phyloP scores from a whole-genome alignment of 345 rosid species.

The Linum usitatissimum region DNA sequence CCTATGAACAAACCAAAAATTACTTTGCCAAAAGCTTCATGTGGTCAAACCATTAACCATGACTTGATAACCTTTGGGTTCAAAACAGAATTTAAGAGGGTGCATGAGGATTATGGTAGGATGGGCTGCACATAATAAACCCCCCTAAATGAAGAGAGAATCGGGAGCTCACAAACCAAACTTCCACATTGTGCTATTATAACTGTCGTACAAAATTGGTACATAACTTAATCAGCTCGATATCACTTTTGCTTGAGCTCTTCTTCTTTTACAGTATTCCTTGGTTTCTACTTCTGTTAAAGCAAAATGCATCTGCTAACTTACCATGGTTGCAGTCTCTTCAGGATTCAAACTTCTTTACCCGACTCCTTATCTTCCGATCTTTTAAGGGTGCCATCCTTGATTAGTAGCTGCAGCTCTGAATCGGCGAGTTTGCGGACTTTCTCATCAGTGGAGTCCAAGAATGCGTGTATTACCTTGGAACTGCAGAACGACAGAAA shows the following conservation, averaged over 20 bases:
- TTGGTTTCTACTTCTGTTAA: too few species aligned
- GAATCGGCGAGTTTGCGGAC: slow-evolving; percentile 36
- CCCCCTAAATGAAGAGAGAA: too few species aligned
- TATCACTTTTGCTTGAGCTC: background rate
- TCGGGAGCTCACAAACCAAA: background rate
- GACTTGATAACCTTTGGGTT: too few species aligned
- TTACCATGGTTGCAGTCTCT: slow-evolving; percentile 3
- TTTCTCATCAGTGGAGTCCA: slow-evolving; percentile 46
- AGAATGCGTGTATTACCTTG: slow-evolving; percentile 59
- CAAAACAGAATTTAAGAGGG: too few species aligned
- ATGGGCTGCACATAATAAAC: too few species aligned
- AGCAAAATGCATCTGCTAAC: background rate
- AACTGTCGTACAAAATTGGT: background rate
- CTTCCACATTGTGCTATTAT: background rate
- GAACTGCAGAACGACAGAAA: slow-evolving; percentile 39
- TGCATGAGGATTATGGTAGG: too few species aligned
- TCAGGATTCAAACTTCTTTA: slow-evolving; percentile 12
- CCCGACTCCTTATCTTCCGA: slow-evolving; percentile 25
- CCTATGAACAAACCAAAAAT: too few species aligned
- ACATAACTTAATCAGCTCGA: background rate
- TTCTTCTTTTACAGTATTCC: background rate
- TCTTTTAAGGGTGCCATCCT: slow-evolving; percentile 46
- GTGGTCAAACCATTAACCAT: too few species aligned
- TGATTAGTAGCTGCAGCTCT: slow-evolving; percentile 65
- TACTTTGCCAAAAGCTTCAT: too few species aligned